A percentile compares a stretch with the other conserved stretches of the same genome.
Evolutionary conservation across 2,329 filamentous ascomycete species (phyloP).

Genomic region (Pseudocercospora pini-densiflorae): DNA sequence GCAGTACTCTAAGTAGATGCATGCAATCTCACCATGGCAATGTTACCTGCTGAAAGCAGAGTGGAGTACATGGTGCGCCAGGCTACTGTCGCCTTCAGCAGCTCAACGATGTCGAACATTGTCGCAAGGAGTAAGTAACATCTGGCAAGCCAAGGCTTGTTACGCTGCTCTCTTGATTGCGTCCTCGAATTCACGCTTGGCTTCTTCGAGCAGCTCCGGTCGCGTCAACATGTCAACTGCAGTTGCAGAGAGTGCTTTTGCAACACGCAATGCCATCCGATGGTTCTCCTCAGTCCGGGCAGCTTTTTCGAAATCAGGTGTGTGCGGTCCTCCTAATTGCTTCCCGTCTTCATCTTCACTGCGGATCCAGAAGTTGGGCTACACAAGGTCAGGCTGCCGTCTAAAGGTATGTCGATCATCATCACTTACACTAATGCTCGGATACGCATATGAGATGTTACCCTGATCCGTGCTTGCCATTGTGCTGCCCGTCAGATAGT

Average conservation of each 20-base stretch:
- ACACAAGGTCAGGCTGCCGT: background rate
- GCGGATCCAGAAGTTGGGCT: constrained; percentile 54
- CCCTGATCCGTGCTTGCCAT: constrained; percentile 65
- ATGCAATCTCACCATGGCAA: background rate
- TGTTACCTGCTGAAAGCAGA: background rate
- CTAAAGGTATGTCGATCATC: background rate
- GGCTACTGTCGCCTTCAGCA: background rate
- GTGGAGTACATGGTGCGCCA: background rate
- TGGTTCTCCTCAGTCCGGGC: constrained; percentile 44
- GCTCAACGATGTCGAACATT: background rate
- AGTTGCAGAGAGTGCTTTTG: constrained; percentile 44
- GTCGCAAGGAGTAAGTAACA: background rate
- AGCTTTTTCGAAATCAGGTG: constrained; percentile 46
- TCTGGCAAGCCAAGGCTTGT: background rate
- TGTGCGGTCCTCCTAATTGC: constrained; percentile 44
- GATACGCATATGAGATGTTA: constrained; percentile 62
- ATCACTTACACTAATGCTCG: constrained; percentile 51
- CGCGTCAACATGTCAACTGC: constrained; percentile 43
- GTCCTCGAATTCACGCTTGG: constrained; percentile 37
- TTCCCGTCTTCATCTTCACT: constrained; percentile 38
- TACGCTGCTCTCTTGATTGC: constrained; percentile 12
- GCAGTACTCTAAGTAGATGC: background rate
- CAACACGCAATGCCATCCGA: constrained; percentile 39
- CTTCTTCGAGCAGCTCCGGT: constrained; percentile 32
- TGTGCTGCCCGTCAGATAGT: constrained; percentile 49